A percentile compares a stretch with the other conserved stretches of the same genome.
These are phyloP conservation scores for Pestalotiopsis sp. DNA, from an alignment of 2,329 filamentous ascomycete genomes.

Conservation along the genomic window DNA sequence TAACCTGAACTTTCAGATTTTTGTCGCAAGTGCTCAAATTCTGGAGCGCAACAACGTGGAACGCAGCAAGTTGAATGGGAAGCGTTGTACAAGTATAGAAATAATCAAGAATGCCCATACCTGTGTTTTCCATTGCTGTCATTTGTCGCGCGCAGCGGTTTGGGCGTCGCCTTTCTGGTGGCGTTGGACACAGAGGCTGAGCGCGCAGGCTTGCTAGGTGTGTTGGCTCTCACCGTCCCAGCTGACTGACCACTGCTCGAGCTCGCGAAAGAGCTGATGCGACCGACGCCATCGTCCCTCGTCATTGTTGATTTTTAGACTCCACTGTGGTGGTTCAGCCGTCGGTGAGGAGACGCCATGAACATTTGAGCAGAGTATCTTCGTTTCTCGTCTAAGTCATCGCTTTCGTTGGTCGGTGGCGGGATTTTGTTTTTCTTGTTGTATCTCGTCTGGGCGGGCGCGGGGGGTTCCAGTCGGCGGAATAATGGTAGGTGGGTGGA, in stretches of 20 bases:
- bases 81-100: not conserved
- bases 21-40: not conserved
- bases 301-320: slow-evolving; percentile 58
- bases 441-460: slow-evolving; percentile 2
- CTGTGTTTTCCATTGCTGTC: slow-evolving; percentile 46
- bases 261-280: slow-evolving; percentile 69
- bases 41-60: not conserved
- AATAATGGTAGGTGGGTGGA: not conserved
- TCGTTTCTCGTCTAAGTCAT: slow-evolving; percentile 13
- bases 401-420: slow-evolving; percentile 12
- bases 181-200: slow-evolving; percentile 32
- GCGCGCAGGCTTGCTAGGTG: slow-evolving; percentile 33
- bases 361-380: slow-evolving; percentile 13
- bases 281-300: slow-evolving; percentile 64
- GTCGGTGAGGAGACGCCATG: slow-evolving; percentile 14
- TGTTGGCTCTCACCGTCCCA: slow-evolving; percentile 61
- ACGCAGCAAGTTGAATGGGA: not conserved
- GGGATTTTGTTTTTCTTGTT: not conserved
- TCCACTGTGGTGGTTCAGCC: slow-evolving; percentile 4
- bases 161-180: slow-evolving; percentile 40
- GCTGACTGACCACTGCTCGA: slow-evolving; percentile 69
- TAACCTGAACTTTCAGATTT: not conserved
- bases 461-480: not conserved
- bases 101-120: slow-evolving; percentile 35
- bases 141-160: slow-evolving; percentile 56